phyloP scores from a whole-genome alignment of 1,139 yeast species.

The Kazachstania sp. region DNA sequence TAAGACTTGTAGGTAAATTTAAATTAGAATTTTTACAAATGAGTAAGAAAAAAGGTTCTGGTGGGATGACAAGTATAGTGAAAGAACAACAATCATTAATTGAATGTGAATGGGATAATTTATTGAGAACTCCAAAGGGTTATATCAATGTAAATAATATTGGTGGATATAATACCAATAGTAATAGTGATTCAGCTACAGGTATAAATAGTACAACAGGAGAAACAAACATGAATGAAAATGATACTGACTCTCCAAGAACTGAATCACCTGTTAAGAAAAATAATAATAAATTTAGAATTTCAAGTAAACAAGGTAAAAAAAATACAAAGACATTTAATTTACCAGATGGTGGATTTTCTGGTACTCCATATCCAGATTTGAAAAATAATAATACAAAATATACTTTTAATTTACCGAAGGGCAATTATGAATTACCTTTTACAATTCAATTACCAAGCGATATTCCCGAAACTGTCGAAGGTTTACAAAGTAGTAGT shows the following conservation, averaged over 20 bases:
- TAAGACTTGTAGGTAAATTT: conserved; percentile 46
- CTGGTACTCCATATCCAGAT: conserved; percentile 35
- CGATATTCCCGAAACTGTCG: conserved; percentile 56
- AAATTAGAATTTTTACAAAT: conserved; percentile 46
- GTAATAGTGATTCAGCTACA: not conserved
- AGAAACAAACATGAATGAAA: not conserved
- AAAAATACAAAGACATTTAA: conserved; percentile 10
- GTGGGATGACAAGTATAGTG: conserved; percentile 37
- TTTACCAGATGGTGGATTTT: conserved; percentile 9
- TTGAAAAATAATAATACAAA: conserved; percentile 5
- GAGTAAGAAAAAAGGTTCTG: conserved; percentile 26
- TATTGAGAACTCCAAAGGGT: conserved; percentile 44
- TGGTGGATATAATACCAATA: not conserved
- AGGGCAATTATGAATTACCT: conserved; percentile 62
- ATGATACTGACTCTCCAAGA: not conserved
- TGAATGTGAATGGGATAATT: conserved; percentile 52
- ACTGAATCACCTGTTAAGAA: not conserved
- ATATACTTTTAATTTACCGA: conserved; percentile 40
- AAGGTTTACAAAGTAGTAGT: conserved; percentile 52
- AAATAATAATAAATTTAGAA: conserved; percentile 1
- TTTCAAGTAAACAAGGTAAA: not conserved
- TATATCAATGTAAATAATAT: conserved; percentile 23
- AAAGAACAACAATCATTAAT: conserved; percentile 44
- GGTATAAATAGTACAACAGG: not conserved
- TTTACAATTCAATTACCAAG: conserved; percentile 50